A percentile compares a stretch with the other conserved stretches of the same genome.
These are phyloP conservation scores for Crithidia expoeki DNA, from an alignment of 208 protist genomes.

Conservation along the genomic window DNA sequence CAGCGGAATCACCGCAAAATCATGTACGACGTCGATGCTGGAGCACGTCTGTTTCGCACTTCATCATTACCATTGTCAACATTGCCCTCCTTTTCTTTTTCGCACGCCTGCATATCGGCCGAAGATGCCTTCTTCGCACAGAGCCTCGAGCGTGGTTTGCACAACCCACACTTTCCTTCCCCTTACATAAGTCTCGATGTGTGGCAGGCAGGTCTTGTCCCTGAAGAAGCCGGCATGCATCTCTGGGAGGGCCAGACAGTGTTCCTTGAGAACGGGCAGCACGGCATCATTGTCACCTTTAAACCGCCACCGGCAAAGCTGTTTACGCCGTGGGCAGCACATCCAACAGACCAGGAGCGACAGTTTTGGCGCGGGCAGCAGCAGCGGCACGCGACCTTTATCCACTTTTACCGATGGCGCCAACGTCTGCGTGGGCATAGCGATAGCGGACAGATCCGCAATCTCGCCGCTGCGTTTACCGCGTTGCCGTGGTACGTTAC, in stretches of 20 bases:
- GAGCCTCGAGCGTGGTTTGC: conserved; percentile 1
- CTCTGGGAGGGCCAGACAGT: conserved; percentile 44
- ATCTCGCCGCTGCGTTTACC: conserved; percentile 22
- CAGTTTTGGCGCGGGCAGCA: conserved; percentile 20
- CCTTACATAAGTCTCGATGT: conserved; percentile 34
- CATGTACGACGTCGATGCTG: conserved; percentile 21
- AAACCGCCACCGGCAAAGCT: conserved; percentile 23
- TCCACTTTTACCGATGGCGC: conserved; percentile 24
- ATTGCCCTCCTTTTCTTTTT: not conserved
- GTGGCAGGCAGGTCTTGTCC: conserved; percentile 45
- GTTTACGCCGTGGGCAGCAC: conserved; percentile 22
- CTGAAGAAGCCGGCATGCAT: conserved; percentile 18
- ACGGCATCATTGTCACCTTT: conserved; percentile 44
- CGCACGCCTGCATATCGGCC: not conserved
- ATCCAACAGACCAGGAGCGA: conserved; percentile 18
- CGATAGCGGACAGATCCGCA: not conserved
- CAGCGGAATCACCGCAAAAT: conserved; percentile 2
- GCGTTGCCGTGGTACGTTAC: conserved; percentile 34
- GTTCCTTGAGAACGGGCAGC: conserved; percentile 30
- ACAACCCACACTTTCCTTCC: conserved; percentile 3
- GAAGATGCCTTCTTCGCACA: not conserved
- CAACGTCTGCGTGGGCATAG: not conserved
- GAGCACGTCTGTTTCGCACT: not conserved
- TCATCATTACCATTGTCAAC: no score
- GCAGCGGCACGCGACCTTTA: conserved; percentile 23